Evolutionary conservation across 257 asterid genomes (phyloP).

Genomic region (Capsicum baccatum): DNA sequence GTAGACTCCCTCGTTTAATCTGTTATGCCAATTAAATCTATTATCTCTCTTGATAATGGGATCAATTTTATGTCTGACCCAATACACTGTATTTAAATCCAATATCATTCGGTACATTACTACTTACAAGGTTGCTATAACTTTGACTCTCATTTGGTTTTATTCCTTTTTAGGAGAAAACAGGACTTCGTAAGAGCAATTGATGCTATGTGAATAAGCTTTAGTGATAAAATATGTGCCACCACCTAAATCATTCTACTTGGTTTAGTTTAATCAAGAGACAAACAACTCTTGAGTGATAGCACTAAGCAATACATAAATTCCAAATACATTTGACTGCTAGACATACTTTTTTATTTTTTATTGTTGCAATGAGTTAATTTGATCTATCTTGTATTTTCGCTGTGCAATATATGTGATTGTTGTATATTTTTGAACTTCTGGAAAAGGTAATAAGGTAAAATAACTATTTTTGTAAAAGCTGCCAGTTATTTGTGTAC

Average conservation of each 20-base stretch:
- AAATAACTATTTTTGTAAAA: neutral
- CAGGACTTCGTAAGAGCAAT: neutral
- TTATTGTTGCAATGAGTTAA: neutral
- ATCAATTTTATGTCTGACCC: neutral
- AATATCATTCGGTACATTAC: neutral
- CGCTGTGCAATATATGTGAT: neutral
- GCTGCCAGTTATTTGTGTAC: neutral
- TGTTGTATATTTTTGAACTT: neutral
- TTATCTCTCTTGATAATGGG: neutral
- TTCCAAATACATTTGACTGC: neutral
- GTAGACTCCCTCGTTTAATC: neutral
- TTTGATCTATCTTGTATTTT: neutral
- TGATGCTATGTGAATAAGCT: neutral
- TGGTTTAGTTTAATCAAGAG: neutral
- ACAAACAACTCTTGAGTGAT: neutral
- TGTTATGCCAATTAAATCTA: neutral
- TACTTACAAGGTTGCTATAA: slow-evolving; percentile 4
- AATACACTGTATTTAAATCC: neutral
- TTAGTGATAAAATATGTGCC: neutral
- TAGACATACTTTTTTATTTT: neutral
- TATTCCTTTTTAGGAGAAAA: neutral
- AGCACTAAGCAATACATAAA: neutral
- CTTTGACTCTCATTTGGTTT: neutral
- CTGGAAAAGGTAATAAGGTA: neutral
- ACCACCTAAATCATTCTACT: neutral